phyloP scores from a whole-genome alignment of 805 yeast genomes.

The Candida parachauliodes region DNA sequence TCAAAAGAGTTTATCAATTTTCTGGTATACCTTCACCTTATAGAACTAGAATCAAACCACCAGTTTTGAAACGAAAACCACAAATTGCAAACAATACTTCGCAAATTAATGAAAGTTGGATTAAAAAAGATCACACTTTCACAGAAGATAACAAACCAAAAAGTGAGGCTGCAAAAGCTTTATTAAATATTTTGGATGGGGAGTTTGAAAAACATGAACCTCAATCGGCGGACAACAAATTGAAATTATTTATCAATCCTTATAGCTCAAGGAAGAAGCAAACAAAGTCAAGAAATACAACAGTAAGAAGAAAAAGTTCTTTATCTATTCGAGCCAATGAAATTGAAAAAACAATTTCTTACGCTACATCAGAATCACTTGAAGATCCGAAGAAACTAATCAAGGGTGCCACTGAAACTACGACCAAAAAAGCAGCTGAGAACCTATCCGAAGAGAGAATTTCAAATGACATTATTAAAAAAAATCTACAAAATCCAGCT shows the following conservation, averaged over 20 bases:
- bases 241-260: conserved; percentile 9
- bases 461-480: too few species aligned
- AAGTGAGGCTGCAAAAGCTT: conserved; percentile 37
- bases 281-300: background rate
- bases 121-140: conserved; percentile 4
- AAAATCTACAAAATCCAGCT: too few species aligned
- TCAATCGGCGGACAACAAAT: background rate
- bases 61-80: conserved; percentile 14
- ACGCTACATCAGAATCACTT: conserved; percentile 28
- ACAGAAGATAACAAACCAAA: conserved; percentile 11
- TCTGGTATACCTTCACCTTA: conserved; percentile 45
- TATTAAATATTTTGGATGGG: conserved; percentile 36
- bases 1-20: conserved; percentile 42
- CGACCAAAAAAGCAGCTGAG: background rate
- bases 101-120: background rate
- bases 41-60: conserved; percentile 37
- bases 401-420: conserved; percentile 6
- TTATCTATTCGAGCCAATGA: conserved; percentile 29
- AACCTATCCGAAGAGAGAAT: too few species aligned
- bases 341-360: conserved; percentile 33
- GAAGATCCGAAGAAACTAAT: background rate
- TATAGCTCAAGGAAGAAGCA: conserved; percentile 8
- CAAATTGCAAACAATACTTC: conserved; percentile 4
- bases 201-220: conserved; percentile 19
- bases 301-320: conserved; percentile 6